These are phyloP conservation scores for Penicillium sp. DNA, from an alignment of 2,329 filamentous ascomycete species.

Conservation along the genomic window DNA sequence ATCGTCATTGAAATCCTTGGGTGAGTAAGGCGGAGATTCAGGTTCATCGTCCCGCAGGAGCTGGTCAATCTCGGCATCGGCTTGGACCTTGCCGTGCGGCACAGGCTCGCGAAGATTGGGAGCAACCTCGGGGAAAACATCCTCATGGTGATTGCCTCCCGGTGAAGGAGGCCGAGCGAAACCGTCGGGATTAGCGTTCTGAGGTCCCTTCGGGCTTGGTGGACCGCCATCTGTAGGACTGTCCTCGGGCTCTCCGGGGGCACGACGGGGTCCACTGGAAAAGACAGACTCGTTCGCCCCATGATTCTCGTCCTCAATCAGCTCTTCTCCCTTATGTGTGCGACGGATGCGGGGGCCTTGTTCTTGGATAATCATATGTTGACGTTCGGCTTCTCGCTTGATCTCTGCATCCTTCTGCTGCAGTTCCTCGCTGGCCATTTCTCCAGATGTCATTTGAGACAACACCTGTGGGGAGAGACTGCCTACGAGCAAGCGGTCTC, in stretches of 20 bases:
- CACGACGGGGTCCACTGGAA: conserved; percentile 49
- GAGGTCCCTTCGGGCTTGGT: conserved; percentile 25
- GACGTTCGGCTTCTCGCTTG: conserved; percentile 58
- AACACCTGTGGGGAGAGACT: conserved; percentile 73
- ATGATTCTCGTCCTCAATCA: conserved; percentile 73
- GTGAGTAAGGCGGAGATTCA: conserved; percentile 81
- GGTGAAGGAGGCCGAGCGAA: conserved; percentile 74
- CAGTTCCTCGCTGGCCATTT: conserved; percentile 89
- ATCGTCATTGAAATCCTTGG: conserved; percentile 70
- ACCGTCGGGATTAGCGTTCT: conserved; percentile 46
- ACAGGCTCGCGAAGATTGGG: conserved; percentile 41
- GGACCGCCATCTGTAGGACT: conserved; percentile 32
- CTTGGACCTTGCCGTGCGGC: conserved; percentile 53
- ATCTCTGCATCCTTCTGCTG: conserved; percentile 64
- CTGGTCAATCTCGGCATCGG: conserved; percentile 87
- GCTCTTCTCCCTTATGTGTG: conserved; percentile 93
- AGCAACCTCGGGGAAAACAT: conserved; percentile 46
- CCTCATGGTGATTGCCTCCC: conserved; percentile 47
- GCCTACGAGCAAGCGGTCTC: conserved; percentile 72
- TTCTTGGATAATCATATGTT: conserved; percentile 76
- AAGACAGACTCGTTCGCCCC: conserved; percentile 51
- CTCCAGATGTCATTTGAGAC: conserved; percentile 83
- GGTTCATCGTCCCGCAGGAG: conserved; percentile 80
- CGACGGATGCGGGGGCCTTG: conserved; percentile 77
- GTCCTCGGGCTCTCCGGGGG: conserved; percentile 34